Base-by-base conservation (phyloP, 1,139 yeast species). In the Arxiozyma bovina region DNA sequence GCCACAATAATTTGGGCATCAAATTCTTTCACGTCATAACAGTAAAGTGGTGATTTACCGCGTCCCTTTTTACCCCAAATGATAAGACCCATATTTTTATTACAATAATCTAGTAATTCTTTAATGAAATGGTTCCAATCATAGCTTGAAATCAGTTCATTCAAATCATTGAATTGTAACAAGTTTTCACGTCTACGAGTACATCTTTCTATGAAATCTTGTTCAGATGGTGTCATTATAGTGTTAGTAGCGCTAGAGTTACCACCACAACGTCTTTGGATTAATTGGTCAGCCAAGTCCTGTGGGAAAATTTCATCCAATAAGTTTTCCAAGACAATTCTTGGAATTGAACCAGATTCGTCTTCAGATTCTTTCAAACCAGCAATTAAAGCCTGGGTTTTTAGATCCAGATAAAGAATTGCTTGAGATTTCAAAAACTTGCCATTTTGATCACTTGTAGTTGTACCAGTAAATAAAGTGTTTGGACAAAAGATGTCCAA, bases 321-420 rank as follows among this genome's bases (percentile, higher is more conserved):
- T 11, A 89, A 80, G 53, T 86, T 93, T 57, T 77, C 78, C 61
- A 82, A 77, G 2, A 58, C 59, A 23, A 88, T 77, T 48, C 61
- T 25, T 15, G 60, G 56, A 3, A 63, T 56, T 22, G 21, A 20
- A 27, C 56, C 54, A 17, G 49, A 34, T 17, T 54, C 60, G 15
- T 50, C 51, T 21, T 84, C 90, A 11, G 82, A 83, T 6, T 87
- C 83, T 62, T 85, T 88, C 59, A 91, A 72, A 0, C 96, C 96
- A 0, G 96, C 85, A 27, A 93, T 90, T 65, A 83, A 93, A 0
- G 96, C 96, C 70, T 93, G 99, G 0, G 99, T 93, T 67, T 93
- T 93, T 65, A 93, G 76, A 63, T 93, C 97, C 53, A 93, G 75
- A 63, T 78, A 89, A 54, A 93, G 71, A 2, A 81, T 82, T 0